Conservation (phyloP, 2,329 filamentous ascomycete genomes). For the Phoma sp. region DNA sequence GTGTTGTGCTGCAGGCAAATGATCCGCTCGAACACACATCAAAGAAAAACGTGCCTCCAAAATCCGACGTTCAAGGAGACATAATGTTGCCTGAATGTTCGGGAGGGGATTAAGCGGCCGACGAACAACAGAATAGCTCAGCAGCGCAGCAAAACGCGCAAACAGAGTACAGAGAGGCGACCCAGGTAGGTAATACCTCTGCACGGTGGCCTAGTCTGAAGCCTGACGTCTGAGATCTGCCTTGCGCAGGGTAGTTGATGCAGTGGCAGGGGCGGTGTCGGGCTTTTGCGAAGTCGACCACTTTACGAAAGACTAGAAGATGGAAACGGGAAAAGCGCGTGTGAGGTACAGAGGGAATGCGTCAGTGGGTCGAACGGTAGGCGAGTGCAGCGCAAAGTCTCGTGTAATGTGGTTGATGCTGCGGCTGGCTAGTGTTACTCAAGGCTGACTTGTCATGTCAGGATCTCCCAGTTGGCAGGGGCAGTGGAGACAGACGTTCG, state of each 20-base stretch:
- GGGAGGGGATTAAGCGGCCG: conserved; percentile 21
- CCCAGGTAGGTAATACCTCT: conserved; percentile 31
- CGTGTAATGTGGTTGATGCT: conserved; percentile 26
- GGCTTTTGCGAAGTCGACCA: conserved; percentile 33
- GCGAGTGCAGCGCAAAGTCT: conserved; percentile 30
- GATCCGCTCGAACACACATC: conserved; percentile 18
- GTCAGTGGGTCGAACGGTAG: conserved; percentile 27
- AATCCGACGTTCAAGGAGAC: conserved; percentile 35
- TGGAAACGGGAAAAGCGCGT: conserved; percentile 29
- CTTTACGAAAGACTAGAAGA: conserved; percentile 30
- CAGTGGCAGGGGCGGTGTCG: conserved; percentile 43
- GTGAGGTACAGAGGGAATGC: conserved; percentile 28
- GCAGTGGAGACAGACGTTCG: conserved; percentile 34
- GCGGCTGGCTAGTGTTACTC: conserved; percentile 29
- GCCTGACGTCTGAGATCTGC: conserved; percentile 40
- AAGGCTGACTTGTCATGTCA: conserved; percentile 44
- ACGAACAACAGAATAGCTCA: conserved; percentile 20
- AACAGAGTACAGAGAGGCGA: conserved; percentile 21
- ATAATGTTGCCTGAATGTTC: conserved; percentile 42
- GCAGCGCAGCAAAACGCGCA: conserved; percentile 23
- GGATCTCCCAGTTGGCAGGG: conserved; percentile 28
- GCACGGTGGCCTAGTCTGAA: conserved; percentile 32
- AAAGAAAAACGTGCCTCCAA: conserved; percentile 39
- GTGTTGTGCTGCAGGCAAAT: not conserved
- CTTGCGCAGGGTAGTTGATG: conserved; percentile 37